Evolutionary conservation across 2,329 filamentous ascomycete genomes (phyloP).

Genomic region (Hypomyces rosellus): DNA sequence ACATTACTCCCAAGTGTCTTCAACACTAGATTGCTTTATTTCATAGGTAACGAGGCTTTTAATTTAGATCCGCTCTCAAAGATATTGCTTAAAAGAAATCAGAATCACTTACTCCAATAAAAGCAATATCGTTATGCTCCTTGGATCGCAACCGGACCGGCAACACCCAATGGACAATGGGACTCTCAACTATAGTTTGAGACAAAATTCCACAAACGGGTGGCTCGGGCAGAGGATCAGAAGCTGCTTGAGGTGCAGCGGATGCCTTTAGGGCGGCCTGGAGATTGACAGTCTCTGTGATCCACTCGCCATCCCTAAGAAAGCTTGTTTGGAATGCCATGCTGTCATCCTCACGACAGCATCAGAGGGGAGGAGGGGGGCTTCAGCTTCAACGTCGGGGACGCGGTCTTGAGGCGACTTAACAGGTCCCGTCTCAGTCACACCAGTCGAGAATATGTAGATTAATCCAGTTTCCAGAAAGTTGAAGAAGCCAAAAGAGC

Average conservation of each 20-base stretch:
- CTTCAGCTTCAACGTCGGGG: no score
- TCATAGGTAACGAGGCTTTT: no score
- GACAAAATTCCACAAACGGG: conserved; percentile 68
- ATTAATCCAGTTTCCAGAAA: neutral
- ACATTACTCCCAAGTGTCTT: no score
- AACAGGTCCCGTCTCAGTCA: neutral
- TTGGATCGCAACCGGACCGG: conserved; percentile 70
- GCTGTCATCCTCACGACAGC: conserved; percentile 19
- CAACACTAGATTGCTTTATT: no score
- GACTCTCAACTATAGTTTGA: conserved; percentile 69
- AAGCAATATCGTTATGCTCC: conserved; percentile 72
- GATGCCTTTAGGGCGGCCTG: conserved; percentile 36
- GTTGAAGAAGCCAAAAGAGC: neutral
- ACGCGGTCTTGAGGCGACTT: neutral
- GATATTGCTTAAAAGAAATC: neutral
- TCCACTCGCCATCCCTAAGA: conserved; percentile 49
- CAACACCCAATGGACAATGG: conserved; percentile 68
- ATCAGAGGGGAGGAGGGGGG: neutral
- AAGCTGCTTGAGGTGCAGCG: conserved; percentile 23
- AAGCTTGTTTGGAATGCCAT: conserved; percentile 50
- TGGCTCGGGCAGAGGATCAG: conserved; percentile 28
- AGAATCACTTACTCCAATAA: conserved; percentile 61
- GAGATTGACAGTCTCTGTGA: conserved; percentile 45
- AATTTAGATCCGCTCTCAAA: no score
- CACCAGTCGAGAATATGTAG: neutral